A percentile compares a stretch with the other conserved stretches of the same genome.
Evolutionary conservation across 495 filamentous ascomycete genomes (phyloP).

Genomic region (Neurospora sp.): DNA sequence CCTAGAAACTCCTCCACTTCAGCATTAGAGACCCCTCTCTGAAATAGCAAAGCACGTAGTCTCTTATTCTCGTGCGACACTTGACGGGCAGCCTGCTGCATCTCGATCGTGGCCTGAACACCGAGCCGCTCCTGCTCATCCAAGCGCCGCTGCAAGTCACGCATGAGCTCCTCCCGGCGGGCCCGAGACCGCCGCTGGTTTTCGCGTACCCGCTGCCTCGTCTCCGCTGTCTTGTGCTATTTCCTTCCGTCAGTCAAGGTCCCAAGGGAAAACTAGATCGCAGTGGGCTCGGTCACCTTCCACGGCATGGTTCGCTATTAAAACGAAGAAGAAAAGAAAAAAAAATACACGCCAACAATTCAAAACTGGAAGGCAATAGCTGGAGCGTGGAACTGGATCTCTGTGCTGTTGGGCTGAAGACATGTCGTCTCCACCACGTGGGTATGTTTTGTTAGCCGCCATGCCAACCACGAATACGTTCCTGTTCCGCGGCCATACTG

Average conservation of each 20-base stretch:
- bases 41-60: conserved; percentile 34
- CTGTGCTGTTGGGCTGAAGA: not conserved
- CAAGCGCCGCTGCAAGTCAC: conserved; percentile 47
- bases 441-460: not conserved
- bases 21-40: conserved; percentile 8
- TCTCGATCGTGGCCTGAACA: conserved; percentile 40
- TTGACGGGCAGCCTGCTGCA: conserved; percentile 42
- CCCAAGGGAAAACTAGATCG: not conserved
- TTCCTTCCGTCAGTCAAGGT: not conserved
- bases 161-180: conserved; percentile 51
- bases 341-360: not conserved
- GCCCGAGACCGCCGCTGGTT: conserved; percentile 61
- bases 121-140: conserved; percentile 39
- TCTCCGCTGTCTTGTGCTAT: not conserved
- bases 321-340: not conserved
- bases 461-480: not conserved
- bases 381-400: not conserved
- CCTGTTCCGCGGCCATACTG: too few species aligned
- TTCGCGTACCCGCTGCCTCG: conserved; percentile 31
- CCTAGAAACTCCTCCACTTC: conserved; percentile 13
- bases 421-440: not conserved
- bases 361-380: not conserved
- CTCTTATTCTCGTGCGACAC: conserved; percentile 43
- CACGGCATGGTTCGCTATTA: not conserved
- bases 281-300: not conserved